These are phyloP conservation scores for Annona cherimola DNA, from an alignment of 164 flowering plant genomes.

Conservation along the genomic window DNA sequence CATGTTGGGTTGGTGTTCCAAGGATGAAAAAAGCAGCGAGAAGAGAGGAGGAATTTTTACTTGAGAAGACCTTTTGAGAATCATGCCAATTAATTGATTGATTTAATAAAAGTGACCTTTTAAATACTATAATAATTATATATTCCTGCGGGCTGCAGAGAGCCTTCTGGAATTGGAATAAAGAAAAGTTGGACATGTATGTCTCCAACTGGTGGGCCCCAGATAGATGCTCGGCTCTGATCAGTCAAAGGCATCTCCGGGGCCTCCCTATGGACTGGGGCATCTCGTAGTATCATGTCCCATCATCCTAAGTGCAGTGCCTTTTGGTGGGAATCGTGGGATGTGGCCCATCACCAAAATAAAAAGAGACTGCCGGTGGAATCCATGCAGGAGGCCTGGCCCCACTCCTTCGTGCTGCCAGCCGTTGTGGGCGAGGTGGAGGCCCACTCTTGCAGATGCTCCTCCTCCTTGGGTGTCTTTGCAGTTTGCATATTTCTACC, in stretches of 20 bases:
- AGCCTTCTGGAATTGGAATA: slow-evolving; percentile 3
- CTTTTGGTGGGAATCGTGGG: neutral
- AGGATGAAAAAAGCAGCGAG: neutral
- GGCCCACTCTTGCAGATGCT: no score
- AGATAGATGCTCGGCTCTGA: neutral
- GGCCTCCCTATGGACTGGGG: neutral
- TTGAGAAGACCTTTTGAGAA: no score
- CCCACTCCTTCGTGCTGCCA: no score
- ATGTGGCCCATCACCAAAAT: neutral
- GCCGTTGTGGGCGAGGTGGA: no score
- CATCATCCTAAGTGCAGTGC: neutral
- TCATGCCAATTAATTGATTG: no score
- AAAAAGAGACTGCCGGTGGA: neutral
- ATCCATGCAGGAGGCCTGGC: no score
- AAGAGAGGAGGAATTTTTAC: no score
- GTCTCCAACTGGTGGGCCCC: neutral
- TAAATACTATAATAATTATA: neutral
- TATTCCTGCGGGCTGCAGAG: neutral
- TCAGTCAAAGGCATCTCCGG: neutral
- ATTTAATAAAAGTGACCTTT: neutral
- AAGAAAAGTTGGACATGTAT: neutral
- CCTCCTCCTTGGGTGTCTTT: no score
- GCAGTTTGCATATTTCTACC: no score
- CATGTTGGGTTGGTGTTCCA: neutral
- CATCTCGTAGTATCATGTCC: neutral